phyloP scores from a whole-genome alignment of 169 alveolate genomes.

The Cryptosporidium bovis region DNA sequence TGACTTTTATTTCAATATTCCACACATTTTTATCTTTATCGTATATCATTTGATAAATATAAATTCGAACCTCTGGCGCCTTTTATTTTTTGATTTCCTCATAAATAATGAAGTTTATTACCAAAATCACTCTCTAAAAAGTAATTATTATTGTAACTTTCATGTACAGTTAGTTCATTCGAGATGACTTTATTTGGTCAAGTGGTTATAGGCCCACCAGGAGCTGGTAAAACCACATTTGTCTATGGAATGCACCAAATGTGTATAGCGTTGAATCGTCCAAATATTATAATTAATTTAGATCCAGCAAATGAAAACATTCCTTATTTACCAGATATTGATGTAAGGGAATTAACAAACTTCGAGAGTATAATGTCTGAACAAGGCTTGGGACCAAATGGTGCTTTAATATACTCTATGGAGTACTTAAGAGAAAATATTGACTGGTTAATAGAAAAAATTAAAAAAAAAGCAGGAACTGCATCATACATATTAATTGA shows the following conservation, averaged over 20 bases:
- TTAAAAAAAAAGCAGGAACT: slow-evolving; percentile 75
- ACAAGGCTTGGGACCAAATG: slow-evolving; percentile 94
- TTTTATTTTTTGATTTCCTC: neutral
- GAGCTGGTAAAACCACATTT: slow-evolving; percentile 94
- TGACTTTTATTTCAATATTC: neutral
- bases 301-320: slow-evolving; percentile 92
- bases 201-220: slow-evolving; percentile 94
- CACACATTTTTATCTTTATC: too few species aligned
- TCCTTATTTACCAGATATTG: slow-evolving; percentile 87
- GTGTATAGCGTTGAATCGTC: slow-evolving; percentile 83
- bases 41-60: neutral
- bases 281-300: slow-evolving; percentile 85
- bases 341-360: slow-evolving; percentile 90
- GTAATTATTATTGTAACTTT: neutral
- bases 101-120: neutral
- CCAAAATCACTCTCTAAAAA: neutral
- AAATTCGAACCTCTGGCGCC: slow-evolving; percentile 55
- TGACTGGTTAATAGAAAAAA: slow-evolving; percentile 89
- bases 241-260: slow-evolving; percentile 90
- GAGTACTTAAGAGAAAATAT: slow-evolving; percentile 90
- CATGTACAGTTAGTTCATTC: neutral
- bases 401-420: slow-evolving; percentile 93
- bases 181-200: slow-evolving; percentile 86
- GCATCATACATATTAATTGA: slow-evolving; percentile 92
- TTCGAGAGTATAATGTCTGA: slow-evolving; percentile 88